Evolutionary conservation across 352 stramenopile species (phyloP).

Genomic region (Achlya hypogyna): DNA sequence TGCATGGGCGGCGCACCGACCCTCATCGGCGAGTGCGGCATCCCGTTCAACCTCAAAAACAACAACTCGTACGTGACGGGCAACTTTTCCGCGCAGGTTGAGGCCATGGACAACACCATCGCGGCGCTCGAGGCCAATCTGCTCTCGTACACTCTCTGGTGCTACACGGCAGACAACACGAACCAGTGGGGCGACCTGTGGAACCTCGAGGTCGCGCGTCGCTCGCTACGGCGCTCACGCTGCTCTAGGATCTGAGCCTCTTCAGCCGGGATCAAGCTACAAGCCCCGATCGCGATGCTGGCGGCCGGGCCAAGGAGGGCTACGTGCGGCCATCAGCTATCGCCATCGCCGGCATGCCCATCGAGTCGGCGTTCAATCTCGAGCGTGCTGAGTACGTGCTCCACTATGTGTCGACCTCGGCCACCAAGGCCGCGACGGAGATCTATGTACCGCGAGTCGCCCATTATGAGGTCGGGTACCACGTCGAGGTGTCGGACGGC

Average conservation of each 20-base stretch:
- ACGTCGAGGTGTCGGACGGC: constrained; percentile 18
- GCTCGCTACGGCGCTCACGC: not conserved
- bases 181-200: constrained; percentile 73
- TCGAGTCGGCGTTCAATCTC: constrained; percentile 49
- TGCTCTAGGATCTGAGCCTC: constrained; percentile 52
- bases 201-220: constrained; percentile 49
- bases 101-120: constrained; percentile 70
- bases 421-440: not conserved
- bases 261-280: constrained; percentile 38
- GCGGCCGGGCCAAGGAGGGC: constrained; percentile 24
- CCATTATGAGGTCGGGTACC: constrained; percentile 29
- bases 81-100: constrained; percentile 42
- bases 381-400: constrained; percentile 45
- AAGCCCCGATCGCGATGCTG: constrained; percentile 25
- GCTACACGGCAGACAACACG: constrained; percentile 75
- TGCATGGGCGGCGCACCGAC: constrained; percentile 51
- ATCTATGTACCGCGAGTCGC: constrained; percentile 28
- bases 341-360: constrained; percentile 54
- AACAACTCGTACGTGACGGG: constrained; percentile 33
- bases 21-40: constrained; percentile 61
- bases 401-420: constrained; percentile 28
- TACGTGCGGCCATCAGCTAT: constrained; percentile 60
- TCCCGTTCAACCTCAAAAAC: constrained; percentile 60
- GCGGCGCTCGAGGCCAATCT: constrained; percentile 57
- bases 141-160: constrained; percentile 85